A percentile compares a stretch with the other conserved stretches of the same genome.
These are phyloP conservation scores for Penicillium pulvis DNA, from an alignment of 495 filamentous ascomycete genomes.

Conservation along the genomic window DNA sequence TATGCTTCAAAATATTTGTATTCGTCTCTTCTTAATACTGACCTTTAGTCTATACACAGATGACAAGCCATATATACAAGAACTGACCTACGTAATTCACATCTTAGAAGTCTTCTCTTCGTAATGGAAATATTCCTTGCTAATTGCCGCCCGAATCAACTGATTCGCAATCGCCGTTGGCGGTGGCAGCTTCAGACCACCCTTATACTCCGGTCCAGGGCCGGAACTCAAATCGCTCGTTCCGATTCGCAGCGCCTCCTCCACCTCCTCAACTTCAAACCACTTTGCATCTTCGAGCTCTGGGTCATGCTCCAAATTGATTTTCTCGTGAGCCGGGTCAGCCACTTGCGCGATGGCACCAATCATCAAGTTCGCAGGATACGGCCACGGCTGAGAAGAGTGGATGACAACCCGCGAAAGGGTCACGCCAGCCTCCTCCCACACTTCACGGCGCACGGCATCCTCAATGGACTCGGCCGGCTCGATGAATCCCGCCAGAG, in stretches of 20 bases:
- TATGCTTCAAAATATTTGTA: background rate
- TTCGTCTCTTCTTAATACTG: background rate
- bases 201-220: constrained; percentile 66
- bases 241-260: constrained; percentile 60
- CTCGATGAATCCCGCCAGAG: constrained; percentile 92
- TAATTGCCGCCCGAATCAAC: constrained; percentile 57
- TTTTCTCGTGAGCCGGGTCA: constrained; percentile 72
- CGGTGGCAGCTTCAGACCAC: constrained; percentile 70
- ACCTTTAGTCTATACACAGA: background rate
- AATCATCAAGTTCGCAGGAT: constrained; percentile 92
- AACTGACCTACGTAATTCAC: constrained; percentile 15
- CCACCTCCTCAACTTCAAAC: constrained; percentile 65
- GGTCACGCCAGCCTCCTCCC: constrained; percentile 88
- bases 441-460: constrained; percentile 91
- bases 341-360: constrained; percentile 84
- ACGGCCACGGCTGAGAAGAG: constrained; percentile 90
- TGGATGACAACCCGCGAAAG: constrained; percentile 90
- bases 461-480: constrained; percentile 94
- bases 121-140: constrained; percentile 44
- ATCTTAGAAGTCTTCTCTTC: constrained; percentile 39
- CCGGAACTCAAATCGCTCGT: constrained; percentile 67
- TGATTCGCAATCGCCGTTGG: constrained; percentile 80
- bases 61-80: constrained; percentile 7
- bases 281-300: constrained; percentile 90
- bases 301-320: constrained; percentile 82